phyloP scores from a whole-genome alignment of 2,329 filamentous ascomycete genomes.

The Chalaropsis thielavioides region DNA sequence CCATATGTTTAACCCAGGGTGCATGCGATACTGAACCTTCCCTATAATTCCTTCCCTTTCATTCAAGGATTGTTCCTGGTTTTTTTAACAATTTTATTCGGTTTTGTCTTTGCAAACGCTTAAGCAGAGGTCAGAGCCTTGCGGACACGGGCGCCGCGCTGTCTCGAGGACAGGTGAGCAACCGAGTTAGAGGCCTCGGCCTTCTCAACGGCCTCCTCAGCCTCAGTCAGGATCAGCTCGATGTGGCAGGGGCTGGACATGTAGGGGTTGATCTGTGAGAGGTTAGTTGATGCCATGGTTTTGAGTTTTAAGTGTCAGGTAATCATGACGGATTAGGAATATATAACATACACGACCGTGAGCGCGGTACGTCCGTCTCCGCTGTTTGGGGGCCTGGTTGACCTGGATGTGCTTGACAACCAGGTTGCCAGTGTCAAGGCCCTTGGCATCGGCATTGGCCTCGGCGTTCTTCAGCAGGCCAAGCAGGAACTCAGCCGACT shows the following conservation, averaged over 20 bases:
- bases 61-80: constrained; percentile 21
- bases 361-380: constrained; percentile 97
- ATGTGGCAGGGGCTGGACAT: constrained; percentile 99
- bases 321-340: not conserved
- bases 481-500: constrained; percentile 97
- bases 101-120: constrained; percentile 21
- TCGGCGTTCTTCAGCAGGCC: constrained; percentile 95
- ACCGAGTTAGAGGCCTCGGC: constrained; percentile 63
- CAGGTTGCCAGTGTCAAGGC: constrained; percentile 92
- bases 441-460: constrained; percentile 93
- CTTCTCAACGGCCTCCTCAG: constrained; percentile 91
- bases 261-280: constrained; percentile 89
- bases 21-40: constrained; percentile 11
- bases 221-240: constrained; percentile 98
- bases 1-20: constrained; percentile 16
- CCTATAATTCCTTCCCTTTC: constrained; percentile 9
- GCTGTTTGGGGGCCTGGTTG: constrained; percentile 99
- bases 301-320: not conserved
- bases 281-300: not conserved
- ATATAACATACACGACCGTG: constrained; percentile 85
- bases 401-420: constrained; percentile 99
- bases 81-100: constrained; percentile 24
- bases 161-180: constrained; percentile 69
- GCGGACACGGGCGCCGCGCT: constrained; percentile 61
- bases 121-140: constrained; percentile 53